Percentiles rank a stretch among this genome's conserved stretches.
phyloP scores from a whole-genome alignment of 495 filamentous ascomycete species.

The Parmelia sp. region DNA sequence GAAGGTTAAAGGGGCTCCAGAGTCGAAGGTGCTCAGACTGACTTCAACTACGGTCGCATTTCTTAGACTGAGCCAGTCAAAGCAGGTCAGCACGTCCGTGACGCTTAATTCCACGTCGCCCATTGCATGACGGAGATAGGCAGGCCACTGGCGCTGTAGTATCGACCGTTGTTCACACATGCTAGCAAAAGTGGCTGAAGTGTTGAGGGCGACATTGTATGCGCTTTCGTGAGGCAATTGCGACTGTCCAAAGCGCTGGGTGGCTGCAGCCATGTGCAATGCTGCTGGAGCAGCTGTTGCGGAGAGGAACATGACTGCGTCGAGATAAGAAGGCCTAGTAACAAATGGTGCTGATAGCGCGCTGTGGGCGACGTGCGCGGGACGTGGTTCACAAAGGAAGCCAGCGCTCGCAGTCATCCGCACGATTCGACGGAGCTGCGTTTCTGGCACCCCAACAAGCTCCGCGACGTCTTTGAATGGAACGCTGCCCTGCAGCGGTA shows the following conservation, averaged over 20 bases:
- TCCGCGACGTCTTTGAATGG: constrained; percentile 36
- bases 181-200: constrained; percentile 17
- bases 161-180: constrained; percentile 26
- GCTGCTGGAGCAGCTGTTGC: constrained; percentile 32
- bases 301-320: constrained; percentile 37
- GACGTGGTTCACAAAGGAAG: constrained; percentile 34
- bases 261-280: constrained; percentile 35
- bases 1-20: no score
- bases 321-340: constrained; percentile 30
- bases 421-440: constrained; percentile 32
- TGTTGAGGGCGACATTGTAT: constrained; percentile 29
- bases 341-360: constrained; percentile 36
- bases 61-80: constrained; percentile 28
- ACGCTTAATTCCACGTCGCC: constrained; percentile 22
- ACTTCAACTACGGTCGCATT: constrained; percentile 33
- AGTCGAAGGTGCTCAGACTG: background rate
- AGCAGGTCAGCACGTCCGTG: constrained; percentile 27
- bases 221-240: constrained; percentile 20
- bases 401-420: constrained; percentile 35
- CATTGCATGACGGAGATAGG: constrained; percentile 27
- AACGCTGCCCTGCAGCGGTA: constrained; percentile 34
- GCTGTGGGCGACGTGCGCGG: constrained; percentile 35
- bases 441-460: constrained; percentile 32
- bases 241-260: constrained; percentile 27
- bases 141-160: constrained; percentile 32